A percentile compares a stretch with the other conserved stretches of the same genome.
Evolutionary conservation across 352 stramenopile species (phyloP).

Genomic region (Ochromonadaceae sp.): DNA sequence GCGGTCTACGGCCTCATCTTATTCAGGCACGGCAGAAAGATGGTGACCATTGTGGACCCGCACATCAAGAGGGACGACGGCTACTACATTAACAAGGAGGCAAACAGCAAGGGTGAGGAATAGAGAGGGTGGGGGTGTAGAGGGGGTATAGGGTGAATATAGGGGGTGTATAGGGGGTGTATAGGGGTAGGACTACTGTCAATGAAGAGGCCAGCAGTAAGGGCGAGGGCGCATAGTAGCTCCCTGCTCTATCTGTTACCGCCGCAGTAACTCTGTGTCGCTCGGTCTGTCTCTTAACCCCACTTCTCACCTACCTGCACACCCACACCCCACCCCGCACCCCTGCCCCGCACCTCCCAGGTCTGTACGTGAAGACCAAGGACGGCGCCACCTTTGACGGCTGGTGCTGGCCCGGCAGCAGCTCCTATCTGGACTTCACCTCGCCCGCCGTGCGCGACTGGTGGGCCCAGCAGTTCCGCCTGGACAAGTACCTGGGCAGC

Average conservation of each 20-base stretch:
- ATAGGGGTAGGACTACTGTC: neutral
- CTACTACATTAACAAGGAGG: constrained; percentile 78
- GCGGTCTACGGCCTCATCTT: constrained; percentile 32
- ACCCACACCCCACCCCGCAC: too few species aligned
- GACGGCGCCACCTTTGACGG: constrained; percentile 90
- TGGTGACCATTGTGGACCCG: constrained; percentile 98
- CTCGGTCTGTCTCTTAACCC: too few species aligned
- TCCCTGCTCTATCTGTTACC: too few species aligned
- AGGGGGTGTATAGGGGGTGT: too few species aligned
- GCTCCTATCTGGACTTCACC: constrained; percentile 97
- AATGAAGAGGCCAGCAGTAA: neutral
- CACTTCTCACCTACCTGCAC: too few species aligned
- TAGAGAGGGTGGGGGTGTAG: too few species aligned
- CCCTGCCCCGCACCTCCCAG: too few species aligned
- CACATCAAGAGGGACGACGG: constrained; percentile 93
- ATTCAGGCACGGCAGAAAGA: constrained; percentile 71
- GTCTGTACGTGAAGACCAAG: constrained; percentile 86
- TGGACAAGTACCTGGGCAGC: constrained; percentile 77
- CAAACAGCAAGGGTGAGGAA: constrained; percentile 13
- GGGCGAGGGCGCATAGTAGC: too few species aligned
- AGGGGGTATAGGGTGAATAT: too few species aligned
- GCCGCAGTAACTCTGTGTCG: too few species aligned
- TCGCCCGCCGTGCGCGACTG: constrained; percentile 69
- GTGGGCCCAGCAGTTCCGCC: constrained; percentile 88
- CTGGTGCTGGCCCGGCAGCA: constrained; percentile 97